A percentile compares a stretch with the other conserved stretches of the same genome.
phyloP scores from a whole-genome alignment of 306 rosid species.

The Citrullus colocynthis region DNA sequence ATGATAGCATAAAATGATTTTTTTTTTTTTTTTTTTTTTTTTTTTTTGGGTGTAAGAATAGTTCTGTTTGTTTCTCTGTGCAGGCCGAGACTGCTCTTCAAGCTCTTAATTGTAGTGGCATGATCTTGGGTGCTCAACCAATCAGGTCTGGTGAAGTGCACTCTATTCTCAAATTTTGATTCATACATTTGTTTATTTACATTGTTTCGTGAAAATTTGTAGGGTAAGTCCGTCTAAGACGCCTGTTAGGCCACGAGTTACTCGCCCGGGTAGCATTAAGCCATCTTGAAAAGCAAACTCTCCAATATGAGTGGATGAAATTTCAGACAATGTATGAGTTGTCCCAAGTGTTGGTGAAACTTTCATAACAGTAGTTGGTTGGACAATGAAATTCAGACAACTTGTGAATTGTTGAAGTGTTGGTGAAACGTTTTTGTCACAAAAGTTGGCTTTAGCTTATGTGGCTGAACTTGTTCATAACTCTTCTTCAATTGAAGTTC shows the following conservation, averaged over 20 bases:
- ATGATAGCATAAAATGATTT: not conserved
- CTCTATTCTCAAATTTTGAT: not conserved
- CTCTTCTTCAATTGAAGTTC: conserved; percentile 46
- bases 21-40: too few species aligned
- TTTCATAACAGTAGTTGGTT: not conserved
- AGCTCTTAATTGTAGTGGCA: conserved; percentile 86
- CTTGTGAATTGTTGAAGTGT: conserved; percentile 32
- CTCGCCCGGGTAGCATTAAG: conserved; percentile 40
- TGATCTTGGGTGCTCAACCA: conserved; percentile 83
- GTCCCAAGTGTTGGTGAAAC: not conserved
- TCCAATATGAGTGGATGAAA: conserved; percentile 19
- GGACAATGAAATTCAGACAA: conserved; percentile 3
- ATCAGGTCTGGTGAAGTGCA: conserved; percentile 35
- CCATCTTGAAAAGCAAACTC: not conserved
- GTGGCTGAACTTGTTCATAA: conserved; percentile 21
- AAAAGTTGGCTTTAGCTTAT: conserved; percentile 24
- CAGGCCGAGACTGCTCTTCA: conserved; percentile 92
- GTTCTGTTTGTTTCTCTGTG: conserved; percentile 12
- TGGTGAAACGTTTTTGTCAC: conserved; percentile 42
- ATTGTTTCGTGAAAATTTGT: conserved; percentile 13
- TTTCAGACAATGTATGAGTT: conserved; percentile 6
- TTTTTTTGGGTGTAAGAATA: not conserved
- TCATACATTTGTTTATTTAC: not conserved
- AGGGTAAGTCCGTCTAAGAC: conserved; percentile 99
- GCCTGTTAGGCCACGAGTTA: conserved; percentile 82